phyloP scores from a whole-genome alignment of 2,329 filamentous ascomycete genomes.

The Talaromyces sp. region DNA sequence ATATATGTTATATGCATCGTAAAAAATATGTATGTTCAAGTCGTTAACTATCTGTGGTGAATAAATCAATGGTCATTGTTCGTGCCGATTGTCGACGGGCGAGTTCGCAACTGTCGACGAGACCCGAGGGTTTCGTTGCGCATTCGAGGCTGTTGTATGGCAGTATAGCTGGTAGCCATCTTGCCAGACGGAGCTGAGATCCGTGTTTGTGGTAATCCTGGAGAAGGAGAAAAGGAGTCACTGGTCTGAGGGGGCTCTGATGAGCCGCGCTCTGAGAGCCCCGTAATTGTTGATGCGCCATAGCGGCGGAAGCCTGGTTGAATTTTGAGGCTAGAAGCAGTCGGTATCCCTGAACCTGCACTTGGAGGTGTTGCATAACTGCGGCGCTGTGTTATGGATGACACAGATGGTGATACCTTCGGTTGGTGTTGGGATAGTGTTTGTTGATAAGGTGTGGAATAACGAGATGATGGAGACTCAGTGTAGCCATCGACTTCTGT shows the following conservation, averaged over 20 bases:
- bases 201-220: constrained; percentile 32
- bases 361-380: constrained; percentile 34
- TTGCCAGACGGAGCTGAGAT: constrained; percentile 38
- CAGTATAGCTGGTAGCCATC: constrained; percentile 38
- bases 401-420: constrained; percentile 33
- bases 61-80: constrained; percentile 11
- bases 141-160: constrained; percentile 36
- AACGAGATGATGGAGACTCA: constrained; percentile 29
- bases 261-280: constrained; percentile 25
- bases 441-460: constrained; percentile 23
- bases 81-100: constrained; percentile 21
- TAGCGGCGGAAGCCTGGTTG: constrained; percentile 45
- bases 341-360: constrained; percentile 33
- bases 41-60: background rate
- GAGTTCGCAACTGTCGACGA: constrained; percentile 36
- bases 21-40: constrained; percentile 2
- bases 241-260: constrained; percentile 24
- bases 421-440: constrained; percentile 23
- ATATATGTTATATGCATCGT: constrained; percentile 10
- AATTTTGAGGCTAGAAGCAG: constrained; percentile 40
- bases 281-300: constrained; percentile 28
- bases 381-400: constrained; percentile 39
- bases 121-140: constrained; percentile 36
- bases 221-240: constrained; percentile 23
- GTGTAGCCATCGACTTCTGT: constrained; percentile 38